These are phyloP conservation scores for Rhipidocladum racemiflorum DNA, from an alignment of 176 grass and related monocot genomes.

Conservation along the genomic window DNA sequence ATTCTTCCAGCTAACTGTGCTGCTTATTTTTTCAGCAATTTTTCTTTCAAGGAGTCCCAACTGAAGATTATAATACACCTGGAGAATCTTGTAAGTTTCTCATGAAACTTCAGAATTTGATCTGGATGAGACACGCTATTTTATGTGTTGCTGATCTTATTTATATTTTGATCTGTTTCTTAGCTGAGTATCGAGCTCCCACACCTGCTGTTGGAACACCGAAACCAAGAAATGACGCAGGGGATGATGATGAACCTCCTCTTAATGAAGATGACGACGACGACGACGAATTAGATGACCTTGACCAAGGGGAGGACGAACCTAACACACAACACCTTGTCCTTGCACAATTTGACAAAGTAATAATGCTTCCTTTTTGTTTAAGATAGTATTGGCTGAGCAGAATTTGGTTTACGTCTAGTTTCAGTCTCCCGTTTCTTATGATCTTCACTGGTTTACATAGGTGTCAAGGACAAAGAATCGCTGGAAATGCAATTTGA, in stretches of 20 bases:
- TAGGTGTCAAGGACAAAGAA: conserved; percentile 82
- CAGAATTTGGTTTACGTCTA: background rate
- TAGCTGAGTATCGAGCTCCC: conserved; percentile 60
- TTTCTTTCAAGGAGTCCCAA: conserved; percentile 63
- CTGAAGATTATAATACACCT: conserved; percentile 79
- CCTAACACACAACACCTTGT: conserved; percentile 76
- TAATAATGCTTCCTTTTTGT: conserved; percentile 29
- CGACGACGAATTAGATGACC: conserved; percentile 58
- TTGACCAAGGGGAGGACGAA: conserved; percentile 62
- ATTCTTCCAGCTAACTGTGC: conserved; percentile 3
- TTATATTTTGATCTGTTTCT: conserved; percentile 22
- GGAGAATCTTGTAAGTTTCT: conserved; percentile 55
- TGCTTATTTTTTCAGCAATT: conserved; percentile 44
- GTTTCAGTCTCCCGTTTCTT: background rate
- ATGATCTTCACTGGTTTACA: conserved; percentile 29
- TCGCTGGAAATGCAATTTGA: conserved; percentile 78
- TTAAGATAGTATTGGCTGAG: conserved; percentile 6
- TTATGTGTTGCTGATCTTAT: background rate
- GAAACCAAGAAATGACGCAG: conserved; percentile 43
- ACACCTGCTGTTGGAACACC: conserved; percentile 63
- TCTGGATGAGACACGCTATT: background rate
- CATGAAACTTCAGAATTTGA: background rate
- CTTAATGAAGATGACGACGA: conserved; percentile 70
- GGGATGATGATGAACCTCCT: conserved; percentile 63
- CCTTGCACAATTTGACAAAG: conserved; percentile 79